A percentile compares a stretch with the other conserved stretches of the same genome.
phyloP scores from a whole-genome alignment of 2,329 filamentous ascomycete species.

The Geoglossum cookeanum region DNA sequence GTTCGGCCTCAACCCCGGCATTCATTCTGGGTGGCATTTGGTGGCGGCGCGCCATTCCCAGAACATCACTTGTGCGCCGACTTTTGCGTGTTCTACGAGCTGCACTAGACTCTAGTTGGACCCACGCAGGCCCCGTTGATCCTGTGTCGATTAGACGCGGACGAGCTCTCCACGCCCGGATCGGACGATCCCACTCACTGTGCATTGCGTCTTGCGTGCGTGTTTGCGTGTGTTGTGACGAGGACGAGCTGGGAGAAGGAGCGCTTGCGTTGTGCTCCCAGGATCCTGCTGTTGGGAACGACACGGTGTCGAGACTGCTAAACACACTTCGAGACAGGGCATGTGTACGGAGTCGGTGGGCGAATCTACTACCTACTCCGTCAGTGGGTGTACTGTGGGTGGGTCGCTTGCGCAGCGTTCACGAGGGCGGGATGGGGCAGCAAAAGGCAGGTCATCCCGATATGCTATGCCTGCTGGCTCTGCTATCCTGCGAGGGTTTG shows the following conservation, averaged over 20 bases:
- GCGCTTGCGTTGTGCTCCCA: background rate
- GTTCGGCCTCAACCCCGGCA: background rate
- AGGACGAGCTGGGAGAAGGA: background rate
- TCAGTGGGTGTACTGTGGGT: background rate
- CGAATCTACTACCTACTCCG: background rate
- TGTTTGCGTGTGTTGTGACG: background rate
- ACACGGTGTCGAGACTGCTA: background rate
- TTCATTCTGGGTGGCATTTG: background rate
- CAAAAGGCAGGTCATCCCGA: background rate
- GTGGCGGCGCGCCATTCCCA: slow-evolving; percentile 1
- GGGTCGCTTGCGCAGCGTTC: background rate
- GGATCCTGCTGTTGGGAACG: background rate
- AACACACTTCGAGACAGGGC: background rate
- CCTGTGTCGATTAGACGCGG: background rate
- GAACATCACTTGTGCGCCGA: background rate
- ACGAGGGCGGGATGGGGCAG: background rate
- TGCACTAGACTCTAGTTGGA: background rate
- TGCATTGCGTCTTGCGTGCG: background rate
- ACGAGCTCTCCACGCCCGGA: background rate
- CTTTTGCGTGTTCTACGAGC: background rate
- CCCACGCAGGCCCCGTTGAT: background rate
- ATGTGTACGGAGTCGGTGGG: no score
- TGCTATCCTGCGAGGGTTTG: background rate
- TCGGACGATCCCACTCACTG: background rate
- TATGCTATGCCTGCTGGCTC: background rate